phyloP scores from a whole-genome alignment of 2,329 filamentous ascomycete species.

The Epichloe brachyelytri region DNA sequence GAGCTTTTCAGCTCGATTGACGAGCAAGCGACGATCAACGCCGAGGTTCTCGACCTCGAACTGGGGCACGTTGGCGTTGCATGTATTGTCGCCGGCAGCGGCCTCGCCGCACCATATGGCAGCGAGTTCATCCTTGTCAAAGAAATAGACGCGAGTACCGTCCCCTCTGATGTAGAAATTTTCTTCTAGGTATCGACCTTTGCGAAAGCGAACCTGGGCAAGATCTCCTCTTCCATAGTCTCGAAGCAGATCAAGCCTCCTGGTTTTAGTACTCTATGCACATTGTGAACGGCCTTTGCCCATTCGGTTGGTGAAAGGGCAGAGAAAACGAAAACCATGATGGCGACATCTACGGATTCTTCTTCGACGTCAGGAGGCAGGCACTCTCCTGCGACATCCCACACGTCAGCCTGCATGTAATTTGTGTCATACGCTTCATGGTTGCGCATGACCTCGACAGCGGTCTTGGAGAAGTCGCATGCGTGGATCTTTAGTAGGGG shows the following conservation, averaged over 20 bases:
- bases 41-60: conserved; percentile 71
- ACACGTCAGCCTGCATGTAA: conserved; percentile 78
- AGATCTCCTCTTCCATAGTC: conserved; percentile 94
- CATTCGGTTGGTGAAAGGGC: conserved; percentile 78
- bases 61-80: conserved; percentile 15
- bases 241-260: conserved; percentile 89
- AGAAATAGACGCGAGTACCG: conserved; percentile 95
- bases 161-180: conserved; percentile 97
- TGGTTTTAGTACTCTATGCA: conserved; percentile 72
- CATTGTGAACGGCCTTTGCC: conserved; percentile 67
- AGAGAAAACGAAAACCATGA: conserved; percentile 97
- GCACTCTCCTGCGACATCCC: conserved; percentile 67
- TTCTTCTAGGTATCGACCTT: conserved; percentile 83
- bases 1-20: conserved; percentile 78
- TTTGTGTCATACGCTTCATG: conserved; percentile 63
- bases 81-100: conserved; percentile 14
- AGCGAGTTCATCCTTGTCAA: conserved; percentile 71
- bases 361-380: conserved; percentile 67
- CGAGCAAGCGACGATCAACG: conserved; percentile 75
- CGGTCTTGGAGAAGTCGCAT: conserved; percentile 91
- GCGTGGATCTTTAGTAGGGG: conserved; percentile 72
- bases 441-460: conserved; percentile 79
- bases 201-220: conserved; percentile 94
- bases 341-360: conserved; percentile 75
- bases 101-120: conserved; percentile 57